These are phyloP conservation scores for Clavulina sp. DNA, from an alignment of 768 basidiomycete genomes.

Conservation along the genomic window DNA sequence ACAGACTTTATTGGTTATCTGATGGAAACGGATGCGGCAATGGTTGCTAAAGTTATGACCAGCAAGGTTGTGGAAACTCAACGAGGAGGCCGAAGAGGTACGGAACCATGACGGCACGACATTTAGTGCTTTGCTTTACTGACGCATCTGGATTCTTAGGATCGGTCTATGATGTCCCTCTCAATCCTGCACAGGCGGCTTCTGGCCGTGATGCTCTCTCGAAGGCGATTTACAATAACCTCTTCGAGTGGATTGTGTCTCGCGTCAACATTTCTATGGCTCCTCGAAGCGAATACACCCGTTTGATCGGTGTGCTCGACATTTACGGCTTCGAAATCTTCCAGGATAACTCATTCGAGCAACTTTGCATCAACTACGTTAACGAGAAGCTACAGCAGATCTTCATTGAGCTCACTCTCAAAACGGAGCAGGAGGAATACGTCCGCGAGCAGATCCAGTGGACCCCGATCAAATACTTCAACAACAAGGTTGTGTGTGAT, in stretches of 20 bases:
- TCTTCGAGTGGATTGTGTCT: slow-evolving; percentile 98
- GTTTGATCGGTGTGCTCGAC: slow-evolving; percentile 89
- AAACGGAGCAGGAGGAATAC: slow-evolving; percentile 99
- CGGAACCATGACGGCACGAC: no score
- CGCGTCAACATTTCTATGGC: slow-evolving; percentile 95
- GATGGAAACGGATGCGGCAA: slow-evolving; percentile 66
- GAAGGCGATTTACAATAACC: slow-evolving; percentile 94
- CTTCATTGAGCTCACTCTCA: slow-evolving; percentile 95
- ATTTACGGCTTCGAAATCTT: slow-evolving; percentile 99
- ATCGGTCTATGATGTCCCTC: slow-evolving; percentile 90
- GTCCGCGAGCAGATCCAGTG: slow-evolving; percentile 97
- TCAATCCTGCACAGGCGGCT: slow-evolving; percentile 80
- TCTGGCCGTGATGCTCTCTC: slow-evolving; percentile 83
- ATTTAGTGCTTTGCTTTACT: neutral
- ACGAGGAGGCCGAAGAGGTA: slow-evolving; percentile 73
- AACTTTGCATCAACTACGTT: slow-evolving; percentile 99
- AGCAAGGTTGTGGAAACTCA: slow-evolving; percentile 81
- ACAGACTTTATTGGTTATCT: slow-evolving; percentile 90
- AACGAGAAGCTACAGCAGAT: slow-evolving; percentile 99
- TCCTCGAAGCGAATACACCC: slow-evolving; percentile 48
- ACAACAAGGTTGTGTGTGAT: slow-evolving; percentile 95
- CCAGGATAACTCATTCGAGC: slow-evolving; percentile 54
- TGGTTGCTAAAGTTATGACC: slow-evolving; percentile 77
- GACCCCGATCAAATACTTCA: slow-evolving; percentile 98
- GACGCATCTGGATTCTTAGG: slow-evolving; percentile 14